Conservation (phyloP, 1,284 basidiomycete species). For the Melampsora larici-populina region DNA sequence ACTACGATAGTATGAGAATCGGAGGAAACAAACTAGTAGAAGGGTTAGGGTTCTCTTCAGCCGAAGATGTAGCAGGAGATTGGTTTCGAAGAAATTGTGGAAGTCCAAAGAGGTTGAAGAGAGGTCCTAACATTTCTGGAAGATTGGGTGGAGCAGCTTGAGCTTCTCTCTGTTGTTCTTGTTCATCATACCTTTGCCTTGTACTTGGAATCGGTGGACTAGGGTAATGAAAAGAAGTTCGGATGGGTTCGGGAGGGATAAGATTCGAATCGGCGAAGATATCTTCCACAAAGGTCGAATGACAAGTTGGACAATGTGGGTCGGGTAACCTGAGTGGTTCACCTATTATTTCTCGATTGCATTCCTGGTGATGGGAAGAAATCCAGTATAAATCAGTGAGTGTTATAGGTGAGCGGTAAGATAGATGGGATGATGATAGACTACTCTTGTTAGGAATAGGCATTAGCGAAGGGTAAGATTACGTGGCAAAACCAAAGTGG, state of each 20-base stretch:
- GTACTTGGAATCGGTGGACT: constrained; percentile 40
- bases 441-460: constrained; percentile 1
- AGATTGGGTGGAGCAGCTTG: background rate
- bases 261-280: background rate
- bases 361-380: constrained; percentile 2
- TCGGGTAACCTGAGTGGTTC: constrained; percentile 22
- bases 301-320: constrained; percentile 27
- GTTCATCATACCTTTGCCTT: constrained; percentile 35
- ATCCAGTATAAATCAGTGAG: background rate
- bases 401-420: background rate
- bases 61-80: background rate
- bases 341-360: background rate
- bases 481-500: constrained; percentile 4
- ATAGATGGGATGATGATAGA: background rate
- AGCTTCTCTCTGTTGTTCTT: constrained; percentile 6
- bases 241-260: background rate
- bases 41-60: background rate
- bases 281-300: constrained; percentile 42
- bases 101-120: constrained; percentile 29
- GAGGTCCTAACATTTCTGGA: background rate
- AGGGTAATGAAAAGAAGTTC: constrained; percentile 4
- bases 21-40: background rate
- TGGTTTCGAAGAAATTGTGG: background rate
- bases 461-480: constrained; percentile 4
- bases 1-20: background rate